Evolutionary conservation across 345 rosid genomes (phyloP).

Genomic region (Trapa incisa): DNA sequence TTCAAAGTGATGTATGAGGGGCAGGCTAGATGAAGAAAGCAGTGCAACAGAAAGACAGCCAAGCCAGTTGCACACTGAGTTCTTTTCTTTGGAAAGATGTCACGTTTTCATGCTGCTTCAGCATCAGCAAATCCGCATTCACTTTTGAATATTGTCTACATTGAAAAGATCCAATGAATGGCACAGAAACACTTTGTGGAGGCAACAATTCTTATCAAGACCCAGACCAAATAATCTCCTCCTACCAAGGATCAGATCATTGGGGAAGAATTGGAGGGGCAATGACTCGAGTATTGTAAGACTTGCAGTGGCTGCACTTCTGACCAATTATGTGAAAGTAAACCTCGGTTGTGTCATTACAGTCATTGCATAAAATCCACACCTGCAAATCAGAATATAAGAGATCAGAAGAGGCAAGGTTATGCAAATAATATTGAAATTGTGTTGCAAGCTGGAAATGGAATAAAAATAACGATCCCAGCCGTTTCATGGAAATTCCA

Average conservation of each 20-base stretch:
- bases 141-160: not conserved
- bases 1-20: not conserved
- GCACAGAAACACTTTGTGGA: not conserved
- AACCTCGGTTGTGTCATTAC: conserved; percentile 90
- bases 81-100: not conserved
- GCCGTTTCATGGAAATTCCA: no score
- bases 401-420: not conserved
- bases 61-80: not conserved
- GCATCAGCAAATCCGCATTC: not conserved
- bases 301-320: conserved; percentile 85
- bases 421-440: not conserved
- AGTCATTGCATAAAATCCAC: conserved; percentile 96
- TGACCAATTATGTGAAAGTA: conserved; percentile 83
- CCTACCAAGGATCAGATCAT: not conserved
- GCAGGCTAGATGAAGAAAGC: not conserved
- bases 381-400: conserved; percentile 35
- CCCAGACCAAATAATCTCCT: not conserved
- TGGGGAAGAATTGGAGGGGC: conserved; percentile 79
- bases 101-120: not conserved
- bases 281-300: conserved; percentile 78
- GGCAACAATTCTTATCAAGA: not conserved
- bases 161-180: not conserved
- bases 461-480: not conserved
- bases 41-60: not conserved
- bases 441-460: not conserved